These are phyloP conservation scores for Sarcodon sp. DNA, from an alignment of 768 basidiomycete genomes.

Conservation along the genomic window DNA sequence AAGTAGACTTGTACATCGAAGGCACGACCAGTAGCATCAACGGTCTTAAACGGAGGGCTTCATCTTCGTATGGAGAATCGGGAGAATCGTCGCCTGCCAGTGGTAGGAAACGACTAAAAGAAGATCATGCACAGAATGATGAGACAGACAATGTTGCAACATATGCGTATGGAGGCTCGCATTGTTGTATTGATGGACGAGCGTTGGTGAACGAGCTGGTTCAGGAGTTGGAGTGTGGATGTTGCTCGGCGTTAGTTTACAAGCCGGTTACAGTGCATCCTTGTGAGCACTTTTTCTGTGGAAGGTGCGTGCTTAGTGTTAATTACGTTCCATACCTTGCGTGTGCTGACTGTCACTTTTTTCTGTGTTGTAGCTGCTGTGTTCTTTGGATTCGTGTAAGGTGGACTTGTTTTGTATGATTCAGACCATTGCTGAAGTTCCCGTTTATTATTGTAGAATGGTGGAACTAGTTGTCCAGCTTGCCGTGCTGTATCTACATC, in stretches of 20 bases:
- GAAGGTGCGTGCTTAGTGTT: constrained; percentile 39
- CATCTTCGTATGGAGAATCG: constrained; percentile 35
- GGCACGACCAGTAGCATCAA: neutral
- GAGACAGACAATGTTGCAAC: constrained; percentile 4
- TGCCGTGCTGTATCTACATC: constrained; percentile 60
- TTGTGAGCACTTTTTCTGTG: constrained; percentile 87
- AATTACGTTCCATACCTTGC: neutral
- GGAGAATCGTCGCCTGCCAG: constrained; percentile 25
- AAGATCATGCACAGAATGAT: constrained; percentile 14
- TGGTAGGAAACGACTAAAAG: constrained; percentile 51
- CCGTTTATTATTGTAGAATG: constrained; percentile 37
- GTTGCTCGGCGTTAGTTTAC: constrained; percentile 75
- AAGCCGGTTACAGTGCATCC: constrained; percentile 72
- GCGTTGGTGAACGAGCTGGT: constrained; percentile 48
- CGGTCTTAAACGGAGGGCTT: constrained; percentile 48
- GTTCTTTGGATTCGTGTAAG: constrained; percentile 76
- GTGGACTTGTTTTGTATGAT: constrained; percentile 8
- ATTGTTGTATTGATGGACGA: constrained; percentile 11
- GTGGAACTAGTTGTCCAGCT: constrained; percentile 74
- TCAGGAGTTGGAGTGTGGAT: constrained; percentile 75
- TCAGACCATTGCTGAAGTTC: constrained; percentile 6
- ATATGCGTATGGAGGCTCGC: neutral
- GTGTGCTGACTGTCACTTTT: constrained; percentile 5
- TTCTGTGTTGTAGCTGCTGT: constrained; percentile 42
- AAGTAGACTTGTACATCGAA: neutral